Base-by-base conservation (phyloP, 495 filamentous ascomycete genomes). In the Aspergillus biplanus region DNA sequence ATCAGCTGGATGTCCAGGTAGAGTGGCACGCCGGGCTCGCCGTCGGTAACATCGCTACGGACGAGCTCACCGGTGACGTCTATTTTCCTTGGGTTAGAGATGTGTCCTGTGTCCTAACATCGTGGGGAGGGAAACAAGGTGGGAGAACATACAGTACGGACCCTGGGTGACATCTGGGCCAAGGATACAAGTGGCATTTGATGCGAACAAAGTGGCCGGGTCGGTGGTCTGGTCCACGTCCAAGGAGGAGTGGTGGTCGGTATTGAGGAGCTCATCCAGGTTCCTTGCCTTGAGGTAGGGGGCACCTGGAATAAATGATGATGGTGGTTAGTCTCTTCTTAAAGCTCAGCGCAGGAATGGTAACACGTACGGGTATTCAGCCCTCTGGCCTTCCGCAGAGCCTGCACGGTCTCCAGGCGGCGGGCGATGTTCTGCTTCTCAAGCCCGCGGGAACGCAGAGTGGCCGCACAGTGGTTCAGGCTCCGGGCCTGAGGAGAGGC, bases 1-100 rank as follows among this genome's bases (percentile, higher is more conserved):
- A 88, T 76, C 34, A 89, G 68, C 64, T 87, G 85, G 66, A 88
- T 76, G 62, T 89, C 87, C 47, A 89, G 74, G 56, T 81, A 80
- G 16, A 88, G 74, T 11, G 78, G 69, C 16, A 89, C 79, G 61
- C 88, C 87, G 11, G 66, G 59, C 66, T 89, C 77, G 32, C 68
- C 72, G 56, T 89, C 86, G n/a, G 75, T 70, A 37, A 89, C 75
- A 64, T 88, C 75, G 56, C 78, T 68, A 34, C 86, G 80, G 67
- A 89, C 82, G 15, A 83, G 70, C 63, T 85, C 82, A n/a, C 80
- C 79, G 27, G 70, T 67, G 42, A 82, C 78, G 58, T 80, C 75
- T 76, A 21, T n/a, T 7, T 52, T 21, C 32, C 6, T 16, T 31
- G 50, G 52, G 7, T n/a, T 7, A 32, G 21, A 4, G 18, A 37